A percentile compares a stretch with the other conserved stretches of the same genome.
phyloP scores from a whole-genome alignment of 345 rosid species.

The Populus deltoides region DNA sequence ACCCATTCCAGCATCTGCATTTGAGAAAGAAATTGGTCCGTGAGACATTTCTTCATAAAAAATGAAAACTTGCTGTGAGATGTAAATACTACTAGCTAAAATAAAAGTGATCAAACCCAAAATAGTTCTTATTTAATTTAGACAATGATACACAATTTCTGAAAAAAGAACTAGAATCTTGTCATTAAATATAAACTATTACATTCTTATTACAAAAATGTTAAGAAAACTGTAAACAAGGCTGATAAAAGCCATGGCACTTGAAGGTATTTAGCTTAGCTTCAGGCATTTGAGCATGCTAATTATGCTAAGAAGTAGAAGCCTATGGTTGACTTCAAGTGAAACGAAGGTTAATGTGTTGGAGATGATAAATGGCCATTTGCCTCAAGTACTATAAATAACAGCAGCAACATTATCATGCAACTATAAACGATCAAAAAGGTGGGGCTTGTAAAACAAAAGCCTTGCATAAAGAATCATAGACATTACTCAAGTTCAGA shows the following conservation, averaged over 20 bases:
- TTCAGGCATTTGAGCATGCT: neutral
- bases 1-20: slow-evolving; percentile 27
- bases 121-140: neutral
- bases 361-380: neutral
- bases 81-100: neutral
- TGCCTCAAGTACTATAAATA: neutral
- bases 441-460: neutral
- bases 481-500: neutral
- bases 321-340: neutral
- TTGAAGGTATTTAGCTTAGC: neutral
- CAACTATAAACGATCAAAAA: too few relatives aligned
- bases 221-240: neutral
- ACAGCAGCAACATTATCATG: too few relatives aligned
- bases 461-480: neutral
- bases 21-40: slow-evolving; percentile 1
- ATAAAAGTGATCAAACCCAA: neutral
- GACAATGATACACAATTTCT: neutral
- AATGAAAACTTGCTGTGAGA: neutral
- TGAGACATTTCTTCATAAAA: slow-evolving; percentile 3
- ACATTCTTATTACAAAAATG: neutral
- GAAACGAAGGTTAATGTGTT: neutral
- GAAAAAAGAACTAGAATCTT: neutral
- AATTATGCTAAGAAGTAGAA: neutral
- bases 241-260: neutral
- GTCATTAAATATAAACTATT: neutral